Percentiles rank a stretch among this genome's conserved stretches.
These are phyloP conservation scores for Mycena polygramma DNA, from an alignment of 768 basidiomycete species.

Conservation along the genomic window DNA sequence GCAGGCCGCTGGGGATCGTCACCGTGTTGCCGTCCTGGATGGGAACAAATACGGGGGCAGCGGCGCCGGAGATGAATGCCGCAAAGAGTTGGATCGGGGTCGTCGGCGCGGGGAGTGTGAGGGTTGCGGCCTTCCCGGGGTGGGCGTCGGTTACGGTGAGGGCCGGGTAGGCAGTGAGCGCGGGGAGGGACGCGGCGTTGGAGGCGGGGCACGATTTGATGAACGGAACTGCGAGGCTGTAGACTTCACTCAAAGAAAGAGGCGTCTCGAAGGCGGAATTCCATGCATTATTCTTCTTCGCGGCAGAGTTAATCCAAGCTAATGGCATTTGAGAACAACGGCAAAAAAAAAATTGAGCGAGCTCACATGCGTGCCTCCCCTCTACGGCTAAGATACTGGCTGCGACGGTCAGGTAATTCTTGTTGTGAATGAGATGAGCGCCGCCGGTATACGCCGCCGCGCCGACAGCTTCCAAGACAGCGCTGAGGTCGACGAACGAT, in stretches of 20 bases:
- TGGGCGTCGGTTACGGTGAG: constrained; percentile 49
- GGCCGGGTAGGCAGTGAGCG: constrained; percentile 59
- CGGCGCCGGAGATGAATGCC: constrained; percentile 62
- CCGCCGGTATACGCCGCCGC: constrained; percentile 73
- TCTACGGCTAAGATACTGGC: constrained; percentile 65
- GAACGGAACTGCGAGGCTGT: constrained; percentile 57
- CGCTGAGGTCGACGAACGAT: constrained; percentile 59
- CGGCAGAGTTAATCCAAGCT: constrained; percentile 62
- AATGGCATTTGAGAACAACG: background rate
- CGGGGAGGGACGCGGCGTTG: constrained; percentile 62
- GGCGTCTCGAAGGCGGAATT: constrained; percentile 52
- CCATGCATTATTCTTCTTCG: constrained; percentile 50
- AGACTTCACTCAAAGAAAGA: constrained; percentile 62
- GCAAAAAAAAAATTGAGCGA: background rate
- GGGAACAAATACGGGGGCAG: constrained; percentile 55
- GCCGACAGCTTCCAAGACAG: constrained; percentile 66
- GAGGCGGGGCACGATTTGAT: constrained; percentile 65
- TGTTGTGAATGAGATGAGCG: constrained; percentile 52
- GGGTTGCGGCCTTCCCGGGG: constrained; percentile 44
- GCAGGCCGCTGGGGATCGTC: constrained; percentile 56
- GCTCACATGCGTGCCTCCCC: constrained; percentile 57
- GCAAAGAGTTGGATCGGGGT: constrained; percentile 50
- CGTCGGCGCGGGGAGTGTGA: constrained; percentile 41
- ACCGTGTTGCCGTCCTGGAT: constrained; percentile 48
- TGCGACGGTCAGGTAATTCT: constrained; percentile 62